phyloP scores from a whole-genome alignment of 164 flowering plant species.

The Stephania japonica region DNA sequence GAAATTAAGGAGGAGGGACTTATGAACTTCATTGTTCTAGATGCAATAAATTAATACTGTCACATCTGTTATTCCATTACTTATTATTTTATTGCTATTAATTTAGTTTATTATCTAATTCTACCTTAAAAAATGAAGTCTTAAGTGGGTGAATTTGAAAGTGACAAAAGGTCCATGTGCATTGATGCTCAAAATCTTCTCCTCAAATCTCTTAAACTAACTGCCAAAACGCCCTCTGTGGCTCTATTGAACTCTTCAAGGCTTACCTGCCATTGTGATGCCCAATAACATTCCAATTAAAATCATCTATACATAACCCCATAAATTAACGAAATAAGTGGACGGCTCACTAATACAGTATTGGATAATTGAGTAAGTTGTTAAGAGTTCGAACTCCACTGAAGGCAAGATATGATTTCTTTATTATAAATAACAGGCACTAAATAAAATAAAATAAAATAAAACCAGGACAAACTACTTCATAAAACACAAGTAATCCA shows the following conservation, averaged over 20 bases:
- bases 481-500: no score
- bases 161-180: slow-evolving; percentile 1
- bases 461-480: no score
- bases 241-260: neutral
- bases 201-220: neutral
- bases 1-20: neutral
- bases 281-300: neutral
- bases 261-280: neutral
- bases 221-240: neutral
- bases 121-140: neutral
- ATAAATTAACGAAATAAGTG: no score
- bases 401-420: no score
- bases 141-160: neutral
- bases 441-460: no score
- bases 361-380: no score
- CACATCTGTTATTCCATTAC: neutral
- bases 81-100: neutral
- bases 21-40: neutral
- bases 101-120: neutral
- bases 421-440: no score
- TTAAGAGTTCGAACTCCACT: no score
- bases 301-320: neutral
- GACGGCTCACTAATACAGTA: no score
- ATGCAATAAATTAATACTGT: no score
- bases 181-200: neutral